Evolutionary conservation across 2,329 filamentous ascomycete species (phyloP).

Genomic region (Xylariomycetidae sp.): DNA sequence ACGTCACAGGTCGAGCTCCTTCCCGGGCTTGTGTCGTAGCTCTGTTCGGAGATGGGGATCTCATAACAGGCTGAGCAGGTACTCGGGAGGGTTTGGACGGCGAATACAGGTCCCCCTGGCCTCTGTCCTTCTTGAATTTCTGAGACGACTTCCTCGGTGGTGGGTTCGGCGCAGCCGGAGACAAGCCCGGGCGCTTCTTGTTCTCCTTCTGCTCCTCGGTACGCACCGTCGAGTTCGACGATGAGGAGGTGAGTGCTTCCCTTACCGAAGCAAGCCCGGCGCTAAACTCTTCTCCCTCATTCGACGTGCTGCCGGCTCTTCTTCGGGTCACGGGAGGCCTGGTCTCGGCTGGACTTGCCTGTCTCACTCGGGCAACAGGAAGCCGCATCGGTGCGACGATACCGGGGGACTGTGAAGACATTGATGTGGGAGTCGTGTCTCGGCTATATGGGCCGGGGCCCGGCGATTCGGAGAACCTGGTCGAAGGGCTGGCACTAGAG

Average conservation of each 20-base stretch:
- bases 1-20: constrained; percentile 21
- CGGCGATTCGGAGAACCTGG: constrained; percentile 68
- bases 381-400: constrained; percentile 45
- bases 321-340: constrained; percentile 58
- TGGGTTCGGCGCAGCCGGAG: constrained; percentile 53
- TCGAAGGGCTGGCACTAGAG: constrained; percentile 68
- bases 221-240: constrained; percentile 64
- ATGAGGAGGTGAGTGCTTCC: constrained; percentile 68
- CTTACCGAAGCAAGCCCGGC: constrained; percentile 59
- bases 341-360: constrained; percentile 50
- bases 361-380: constrained; percentile 43
- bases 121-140: constrained; percentile 39
- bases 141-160: constrained; percentile 59
- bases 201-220: constrained; percentile 43
- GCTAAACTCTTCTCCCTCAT: constrained; percentile 40
- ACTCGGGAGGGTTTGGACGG: constrained; percentile 33
- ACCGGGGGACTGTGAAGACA: constrained; percentile 69
- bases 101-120: constrained; percentile 30
- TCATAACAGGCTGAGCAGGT: constrained; percentile 22
- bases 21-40: constrained; percentile 19
- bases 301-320: constrained; percentile 50
- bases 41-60: constrained; percentile 30
- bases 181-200: constrained; percentile 39
- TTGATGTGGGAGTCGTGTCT: constrained; percentile 73
- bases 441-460: constrained; percentile 67